Evolutionary conservation across 805 yeast species (phyloP), one percentile per base, ranked within the genome.

Genomic region (Candida morakotiae): DNA sequence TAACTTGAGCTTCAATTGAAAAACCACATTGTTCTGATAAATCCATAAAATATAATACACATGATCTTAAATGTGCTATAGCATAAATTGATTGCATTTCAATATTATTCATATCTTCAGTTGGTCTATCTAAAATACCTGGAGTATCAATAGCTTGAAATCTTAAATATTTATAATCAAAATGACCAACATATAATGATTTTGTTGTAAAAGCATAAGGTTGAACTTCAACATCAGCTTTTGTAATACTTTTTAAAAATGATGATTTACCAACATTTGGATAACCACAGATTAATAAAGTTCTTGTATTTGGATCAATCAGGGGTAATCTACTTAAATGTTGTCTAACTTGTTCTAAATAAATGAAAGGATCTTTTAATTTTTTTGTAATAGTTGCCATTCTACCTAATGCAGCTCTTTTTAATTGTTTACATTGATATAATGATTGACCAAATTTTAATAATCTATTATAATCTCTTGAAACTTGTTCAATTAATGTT

Each of bases 71-170:
- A 67, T 93, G 98, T 23, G 98, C 98, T 73, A 93, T 88, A 44
- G 98, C 98, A 56, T 93, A 93, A 56, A 93, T 93, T 35, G 95
- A 85, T 71, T 93, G 99, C 98, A 93, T 93, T 72, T 93, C 99
- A 64, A 93, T 93, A 67, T 93, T 93, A 73, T 93, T 93, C 99
- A 93, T 93, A 62, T 93, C 98, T 66, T 93, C 99, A 31, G 97
- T 88, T 43, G 98, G 98, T 64, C 98, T 81, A 67, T 93, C 99
- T 61, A 93, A 73, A 55, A 93, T 89, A 72, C 99, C 99, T 23
- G 99, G 98, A 26, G 98, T 93, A 67, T 93, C 99, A 58, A 93
- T 93, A 39, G 98, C 98, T 72, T 93, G 99, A 73, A 93, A 93
- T 57, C 99, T 77, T 57, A 93, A 72, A 64, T 93, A 94, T 69